These are phyloP conservation scores for Cryomyces minteri DNA, from an alignment of 495 filamentous ascomycete species.

Conservation along the genomic window DNA sequence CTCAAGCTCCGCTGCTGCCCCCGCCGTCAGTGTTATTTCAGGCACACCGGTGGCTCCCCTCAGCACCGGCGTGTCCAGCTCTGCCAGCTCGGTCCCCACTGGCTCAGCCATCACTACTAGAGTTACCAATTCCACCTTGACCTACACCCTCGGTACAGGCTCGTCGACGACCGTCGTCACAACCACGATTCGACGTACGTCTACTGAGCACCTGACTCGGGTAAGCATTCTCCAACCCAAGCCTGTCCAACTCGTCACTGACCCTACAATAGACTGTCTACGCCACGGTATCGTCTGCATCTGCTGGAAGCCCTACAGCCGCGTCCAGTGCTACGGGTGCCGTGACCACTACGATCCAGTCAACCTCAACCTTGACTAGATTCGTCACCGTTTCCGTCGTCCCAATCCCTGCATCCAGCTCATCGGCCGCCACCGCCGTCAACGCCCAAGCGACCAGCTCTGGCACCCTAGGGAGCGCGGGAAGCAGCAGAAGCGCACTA, in stretches of 20 bases:
- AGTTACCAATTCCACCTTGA: background rate
- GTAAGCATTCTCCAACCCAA: background rate
- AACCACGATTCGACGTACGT: background rate
- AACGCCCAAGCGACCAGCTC: background rate
- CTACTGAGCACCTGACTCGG: background rate
- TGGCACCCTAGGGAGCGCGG: background rate
- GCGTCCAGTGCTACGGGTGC: too few species aligned
- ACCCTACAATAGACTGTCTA: too few species aligned
- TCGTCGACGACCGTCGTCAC: background rate
- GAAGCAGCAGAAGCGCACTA: background rate
- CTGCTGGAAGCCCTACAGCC: too few species aligned
- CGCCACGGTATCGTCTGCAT: too few species aligned
- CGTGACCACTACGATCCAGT: too few species aligned
- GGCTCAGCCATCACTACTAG: background rate
- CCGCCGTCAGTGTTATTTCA: too few species aligned
- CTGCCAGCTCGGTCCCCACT: background rate
- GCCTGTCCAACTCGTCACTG: too few species aligned
- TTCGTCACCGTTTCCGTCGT: background rate
- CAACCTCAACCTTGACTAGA: background rate
- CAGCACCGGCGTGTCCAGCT: background rate
- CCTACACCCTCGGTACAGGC: background rate
- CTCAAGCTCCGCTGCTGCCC: too few species aligned
- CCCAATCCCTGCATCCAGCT: background rate
- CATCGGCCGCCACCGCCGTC: background rate
- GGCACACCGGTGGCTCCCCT: too few species aligned